phyloP scores from a whole-genome alignment of 176 grass and related monocot genomes.

The Oryza brachyantha region DNA sequence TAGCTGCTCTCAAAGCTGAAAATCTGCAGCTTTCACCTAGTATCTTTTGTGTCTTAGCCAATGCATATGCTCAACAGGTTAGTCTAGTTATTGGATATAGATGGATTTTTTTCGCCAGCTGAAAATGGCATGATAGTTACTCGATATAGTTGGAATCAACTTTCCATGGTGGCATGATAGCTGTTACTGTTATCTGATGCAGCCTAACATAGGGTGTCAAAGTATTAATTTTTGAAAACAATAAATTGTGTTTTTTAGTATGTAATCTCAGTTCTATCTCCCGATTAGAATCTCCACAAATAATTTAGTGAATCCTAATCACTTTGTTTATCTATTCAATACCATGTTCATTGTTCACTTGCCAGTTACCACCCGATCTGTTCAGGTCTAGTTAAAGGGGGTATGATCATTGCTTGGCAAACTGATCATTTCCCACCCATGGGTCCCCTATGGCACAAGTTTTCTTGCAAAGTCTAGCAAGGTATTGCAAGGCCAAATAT shows the following conservation, averaged over 20 bases:
- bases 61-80: conserved; percentile 74
- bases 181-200: not conserved
- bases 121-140: not conserved
- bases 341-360: not conserved
- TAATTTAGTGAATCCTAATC: not conserved
- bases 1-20: conserved; percentile 75
- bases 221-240: not conserved
- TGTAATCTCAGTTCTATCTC: not conserved
- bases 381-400: not conserved
- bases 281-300: not conserved
- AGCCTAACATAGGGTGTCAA: not conserved
- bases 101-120: not conserved
- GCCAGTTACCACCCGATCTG: not conserved
- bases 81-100: conserved; percentile 2
- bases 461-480: not conserved
- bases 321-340: not conserved
- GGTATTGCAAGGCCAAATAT: not conserved
- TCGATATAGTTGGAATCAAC: not conserved
- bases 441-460: not conserved
- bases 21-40: conserved; percentile 55
- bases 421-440: not conserved
- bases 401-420: not conserved
- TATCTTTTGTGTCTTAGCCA: conserved; percentile 71
- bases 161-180: not conserved
- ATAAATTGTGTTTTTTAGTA: not conserved